Percentiles rank a stretch among this genome's conserved stretches.
Conservation (phyloP, 441 rosid species). For the Viola pubescens region DNA sequence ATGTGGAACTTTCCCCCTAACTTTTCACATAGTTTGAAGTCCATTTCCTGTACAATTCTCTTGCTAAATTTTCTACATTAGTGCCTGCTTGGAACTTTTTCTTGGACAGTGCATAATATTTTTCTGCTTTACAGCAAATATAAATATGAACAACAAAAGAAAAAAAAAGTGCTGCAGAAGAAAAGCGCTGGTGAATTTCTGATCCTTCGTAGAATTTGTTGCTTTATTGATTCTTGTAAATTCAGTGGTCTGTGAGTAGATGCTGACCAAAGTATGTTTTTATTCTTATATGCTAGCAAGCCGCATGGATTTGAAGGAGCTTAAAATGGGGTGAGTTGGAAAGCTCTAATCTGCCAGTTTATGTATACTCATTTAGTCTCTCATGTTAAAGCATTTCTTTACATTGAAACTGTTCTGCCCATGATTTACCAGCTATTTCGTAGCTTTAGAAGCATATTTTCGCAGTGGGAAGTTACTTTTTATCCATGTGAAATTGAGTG, state of each 20-base stretch:
- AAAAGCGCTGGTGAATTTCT: constrained; percentile 53
- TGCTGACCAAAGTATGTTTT: constrained; percentile 29
- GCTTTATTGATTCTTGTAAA: constrained; percentile 13
- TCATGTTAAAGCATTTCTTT: not conserved
- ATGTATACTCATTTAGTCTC: not conserved
- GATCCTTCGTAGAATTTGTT: constrained; percentile 22
- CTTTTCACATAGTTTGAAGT: not conserved
- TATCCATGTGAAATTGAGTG: constrained; percentile 7
- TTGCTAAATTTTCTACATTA: not conserved
- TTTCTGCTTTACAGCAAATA: constrained; percentile 50
- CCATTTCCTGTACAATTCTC: not conserved
- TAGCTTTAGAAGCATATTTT: not conserved
- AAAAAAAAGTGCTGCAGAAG: constrained; percentile 78
- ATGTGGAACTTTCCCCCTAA: not conserved
- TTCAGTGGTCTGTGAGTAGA: constrained; percentile 14
- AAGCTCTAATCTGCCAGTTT: not conserved
- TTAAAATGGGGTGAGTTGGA: constrained; percentile 61
- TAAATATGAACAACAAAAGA: constrained; percentile 75
- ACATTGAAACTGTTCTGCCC: not conserved
- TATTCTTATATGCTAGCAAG: constrained; percentile 37
- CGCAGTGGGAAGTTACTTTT: constrained; percentile 1
- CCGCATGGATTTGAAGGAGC: constrained; percentile 81
- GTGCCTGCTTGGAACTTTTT: not conserved
- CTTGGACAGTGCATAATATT: constrained; percentile 8
- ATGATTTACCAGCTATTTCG: not conserved